phyloP scores from a whole-genome alignment of 75 land plant species.

The Sequoiadendron giganteum region DNA sequence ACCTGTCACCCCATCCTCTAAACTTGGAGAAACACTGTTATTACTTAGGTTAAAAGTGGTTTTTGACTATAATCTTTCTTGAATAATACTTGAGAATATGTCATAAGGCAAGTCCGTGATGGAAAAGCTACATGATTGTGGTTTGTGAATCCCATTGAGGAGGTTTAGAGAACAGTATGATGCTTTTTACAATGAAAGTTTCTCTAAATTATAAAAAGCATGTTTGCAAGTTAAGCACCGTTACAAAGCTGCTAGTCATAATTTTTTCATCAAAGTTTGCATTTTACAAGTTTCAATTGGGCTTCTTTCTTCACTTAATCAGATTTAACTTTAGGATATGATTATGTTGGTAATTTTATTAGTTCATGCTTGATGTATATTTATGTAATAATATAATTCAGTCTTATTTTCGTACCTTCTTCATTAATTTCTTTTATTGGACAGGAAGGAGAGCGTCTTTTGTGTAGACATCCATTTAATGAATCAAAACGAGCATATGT shows the following conservation, averaged over 20 bases:
- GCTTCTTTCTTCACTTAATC: not conserved
- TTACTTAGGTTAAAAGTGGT: not conserved
- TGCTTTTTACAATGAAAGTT: not conserved
- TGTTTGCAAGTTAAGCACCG: not conserved
- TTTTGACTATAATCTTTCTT: not conserved
- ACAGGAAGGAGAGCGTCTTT: conserved; percentile 78
- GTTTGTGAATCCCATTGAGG: not conserved
- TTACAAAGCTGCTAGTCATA: not conserved
- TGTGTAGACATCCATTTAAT: conserved; percentile 96
- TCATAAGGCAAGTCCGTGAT: not conserved
- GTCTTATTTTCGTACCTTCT: not conserved
- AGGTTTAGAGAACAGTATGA: not conserved
- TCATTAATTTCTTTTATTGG: not conserved
- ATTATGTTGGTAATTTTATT: not conserved
- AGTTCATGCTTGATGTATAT: not conserved
- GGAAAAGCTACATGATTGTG: not conserved
- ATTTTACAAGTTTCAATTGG: not conserved
- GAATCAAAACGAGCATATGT: conserved; percentile 98
- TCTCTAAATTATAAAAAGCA: not conserved
- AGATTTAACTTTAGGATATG: not conserved
- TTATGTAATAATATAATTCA: not conserved
- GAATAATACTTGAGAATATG: not conserved
- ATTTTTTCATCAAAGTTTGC: not conserved
- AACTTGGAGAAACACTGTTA: not conserved
- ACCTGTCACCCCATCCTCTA: too few relatives aligned